Conservation (phyloP, 1,139 yeast species). For the Candida dubliniensis region DNA sequence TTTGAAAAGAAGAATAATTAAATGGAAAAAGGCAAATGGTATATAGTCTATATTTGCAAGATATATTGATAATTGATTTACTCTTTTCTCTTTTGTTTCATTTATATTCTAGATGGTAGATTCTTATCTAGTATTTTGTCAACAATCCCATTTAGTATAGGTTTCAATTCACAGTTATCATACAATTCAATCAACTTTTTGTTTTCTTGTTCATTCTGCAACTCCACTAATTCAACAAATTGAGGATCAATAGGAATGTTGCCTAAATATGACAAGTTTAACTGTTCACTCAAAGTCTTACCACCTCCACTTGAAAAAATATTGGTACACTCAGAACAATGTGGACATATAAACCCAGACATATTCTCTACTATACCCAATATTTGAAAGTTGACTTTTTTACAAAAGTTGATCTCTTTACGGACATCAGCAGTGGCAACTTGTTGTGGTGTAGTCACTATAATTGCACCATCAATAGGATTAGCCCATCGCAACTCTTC, state of each 20-base stretch:
- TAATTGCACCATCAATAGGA: slow-evolving; percentile 49
- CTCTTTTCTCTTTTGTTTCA: not conserved
- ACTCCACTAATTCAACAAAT: slow-evolving; percentile 82
- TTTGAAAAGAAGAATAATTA: slow-evolving; percentile 61
- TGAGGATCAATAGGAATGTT: slow-evolving; percentile 90
- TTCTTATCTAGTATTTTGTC: slow-evolving; percentile 42
- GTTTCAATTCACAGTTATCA: slow-evolving; percentile 37
- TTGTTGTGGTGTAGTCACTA: slow-evolving; percentile 51
- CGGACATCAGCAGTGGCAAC: slow-evolving; percentile 58
- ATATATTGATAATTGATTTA: not conserved
- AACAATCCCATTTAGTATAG: slow-evolving; percentile 54
- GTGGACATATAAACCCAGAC: slow-evolving; percentile 60
- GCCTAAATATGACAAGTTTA: slow-evolving; percentile 71
- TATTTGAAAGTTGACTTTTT: slow-evolving; percentile 43
- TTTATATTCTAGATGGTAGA: slow-evolving; percentile 31
- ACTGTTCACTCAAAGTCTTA: slow-evolving; percentile 57
- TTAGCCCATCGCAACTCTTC: slow-evolving; percentile 70
- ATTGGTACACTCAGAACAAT: slow-evolving; percentile 87
- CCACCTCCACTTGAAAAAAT: slow-evolving; percentile 98
- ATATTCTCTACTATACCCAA: slow-evolving; percentile 48
- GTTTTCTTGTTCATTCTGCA: slow-evolving; percentile 34
- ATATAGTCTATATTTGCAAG: slow-evolving; percentile 3
- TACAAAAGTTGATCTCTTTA: slow-evolving; percentile 50
- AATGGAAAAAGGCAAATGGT: slow-evolving; percentile 58
- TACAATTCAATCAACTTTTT: slow-evolving; percentile 37